Conservation (phyloP, 139 green algal species). For the Closterium sp. region DNA sequence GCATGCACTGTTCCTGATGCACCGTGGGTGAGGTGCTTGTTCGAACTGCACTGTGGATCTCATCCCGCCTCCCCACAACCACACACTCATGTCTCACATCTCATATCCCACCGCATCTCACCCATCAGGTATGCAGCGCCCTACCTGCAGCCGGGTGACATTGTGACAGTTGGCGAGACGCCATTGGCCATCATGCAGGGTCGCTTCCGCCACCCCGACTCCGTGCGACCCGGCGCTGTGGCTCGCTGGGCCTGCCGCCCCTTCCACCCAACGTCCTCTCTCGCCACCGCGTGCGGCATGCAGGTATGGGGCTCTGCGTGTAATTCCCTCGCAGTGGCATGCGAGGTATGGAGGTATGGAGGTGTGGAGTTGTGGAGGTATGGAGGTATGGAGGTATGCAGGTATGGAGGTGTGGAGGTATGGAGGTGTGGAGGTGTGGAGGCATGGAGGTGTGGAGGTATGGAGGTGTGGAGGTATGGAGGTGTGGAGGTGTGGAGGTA, state of each 20-base stretch:
- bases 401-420: too few relatives aligned
- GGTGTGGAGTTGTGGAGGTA: neutral
- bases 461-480: too few relatives aligned
- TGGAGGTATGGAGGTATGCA: too few relatives aligned
- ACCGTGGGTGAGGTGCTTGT: too few relatives aligned
- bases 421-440: too few relatives aligned
- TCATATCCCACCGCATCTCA: neutral
- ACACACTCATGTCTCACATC: too few relatives aligned
- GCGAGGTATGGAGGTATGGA: neutral
- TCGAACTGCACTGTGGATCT: too few relatives aligned
- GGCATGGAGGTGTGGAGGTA: too few relatives aligned
- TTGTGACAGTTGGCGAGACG: constrained; percentile 52
- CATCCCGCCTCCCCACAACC: too few relatives aligned
- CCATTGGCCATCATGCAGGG: constrained; percentile 58
- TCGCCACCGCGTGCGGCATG: constrained; percentile 60
- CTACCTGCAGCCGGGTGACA: constrained; percentile 29
- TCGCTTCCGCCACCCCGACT: constrained; percentile 48
- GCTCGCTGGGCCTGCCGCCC: constrained; percentile 41
- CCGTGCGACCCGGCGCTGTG: constrained; percentile 25
- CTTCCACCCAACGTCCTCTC: constrained; percentile 57
- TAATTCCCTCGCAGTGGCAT: too few relatives aligned
- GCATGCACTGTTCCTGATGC: too few relatives aligned
- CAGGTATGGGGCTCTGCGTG: constrained; percentile 18
- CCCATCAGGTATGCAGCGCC: constrained; percentile 19
- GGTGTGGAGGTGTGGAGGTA: too few relatives aligned